Evolutionary conservation across 140 eudicot species (phyloP).

Genomic region (Bidens hawaiensis): DNA sequence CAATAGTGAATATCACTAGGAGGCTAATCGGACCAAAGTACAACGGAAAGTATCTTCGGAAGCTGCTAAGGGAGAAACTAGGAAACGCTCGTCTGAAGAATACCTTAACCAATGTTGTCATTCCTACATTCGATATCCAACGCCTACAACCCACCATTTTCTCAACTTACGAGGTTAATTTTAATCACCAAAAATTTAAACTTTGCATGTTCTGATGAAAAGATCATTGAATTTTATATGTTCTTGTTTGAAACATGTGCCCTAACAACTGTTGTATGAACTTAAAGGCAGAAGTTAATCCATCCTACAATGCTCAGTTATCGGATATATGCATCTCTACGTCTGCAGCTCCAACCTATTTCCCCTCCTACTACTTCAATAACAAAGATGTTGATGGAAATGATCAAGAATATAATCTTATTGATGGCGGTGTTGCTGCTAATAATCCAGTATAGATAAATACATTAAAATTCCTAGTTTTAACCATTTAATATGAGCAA

Average conservation of each 20-base stretch:
- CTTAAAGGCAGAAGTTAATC: slow-evolving; percentile 22
- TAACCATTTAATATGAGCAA: not conserved
- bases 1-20: not conserved
- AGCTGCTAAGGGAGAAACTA: slow-evolving; percentile 22
- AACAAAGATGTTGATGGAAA: slow-evolving; percentile 22
- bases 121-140: slow-evolving; percentile 41
- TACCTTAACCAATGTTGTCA: slow-evolving; percentile 36
- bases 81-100: slow-evolving; percentile 28
- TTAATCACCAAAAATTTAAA: not conserved
- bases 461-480: not conserved
- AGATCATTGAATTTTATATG: not conserved
- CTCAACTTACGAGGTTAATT: slow-evolving; percentile 45
- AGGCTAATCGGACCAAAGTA: slow-evolving; percentile 32
- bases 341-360: slow-evolving; percentile 51
- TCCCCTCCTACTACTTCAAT: slow-evolving; percentile 36
- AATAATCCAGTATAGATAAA: slow-evolving; percentile 55
- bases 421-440: slow-evolving; percentile 47
- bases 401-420: slow-evolving; percentile 32
- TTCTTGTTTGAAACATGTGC: not conserved
- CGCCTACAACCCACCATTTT: slow-evolving; percentile 36
- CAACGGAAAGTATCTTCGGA: slow-evolving; percentile 36
- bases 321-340: slow-evolving; percentile 46
- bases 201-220: not conserved
- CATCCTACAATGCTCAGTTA: slow-evolving; percentile 25
- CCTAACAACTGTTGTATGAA: not conserved